A percentile compares a stretch with the other conserved stretches of the same genome.
phyloP scores from a whole-genome alignment of 208 protist genomes.

The Crithidia thermophila region DNA sequence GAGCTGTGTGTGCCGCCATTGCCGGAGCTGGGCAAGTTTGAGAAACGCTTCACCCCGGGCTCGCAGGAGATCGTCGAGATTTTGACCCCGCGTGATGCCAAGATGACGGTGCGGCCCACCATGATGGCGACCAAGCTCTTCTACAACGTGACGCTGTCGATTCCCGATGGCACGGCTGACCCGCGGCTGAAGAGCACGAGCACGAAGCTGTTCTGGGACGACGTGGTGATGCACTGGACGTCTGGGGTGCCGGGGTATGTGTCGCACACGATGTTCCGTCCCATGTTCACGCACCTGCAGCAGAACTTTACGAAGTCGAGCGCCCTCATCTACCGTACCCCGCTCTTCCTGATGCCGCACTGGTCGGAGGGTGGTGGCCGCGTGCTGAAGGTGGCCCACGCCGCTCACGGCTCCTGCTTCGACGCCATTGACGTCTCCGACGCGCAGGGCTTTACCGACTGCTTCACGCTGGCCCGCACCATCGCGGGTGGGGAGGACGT shows the following conservation, averaged over 20 bases:
- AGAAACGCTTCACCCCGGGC: conserved; percentile 91
- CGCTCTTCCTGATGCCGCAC: conserved; percentile 89
- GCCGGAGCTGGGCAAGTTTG: conserved; percentile 80
- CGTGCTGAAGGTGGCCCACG: conserved; percentile 88
- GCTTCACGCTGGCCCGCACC: conserved; percentile 83
- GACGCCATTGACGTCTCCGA: conserved; percentile 90
- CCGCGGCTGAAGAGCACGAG: conserved; percentile 84
- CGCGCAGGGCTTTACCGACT: conserved; percentile 92
- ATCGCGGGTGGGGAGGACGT: conserved; percentile 80
- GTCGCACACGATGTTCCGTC: conserved; percentile 91
- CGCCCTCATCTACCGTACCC: conserved; percentile 81
- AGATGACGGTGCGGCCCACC: conserved; percentile 91
- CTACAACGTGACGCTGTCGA: conserved; percentile 91
- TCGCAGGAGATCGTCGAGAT: conserved; percentile 93
- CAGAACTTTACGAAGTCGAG: conserved; percentile 85
- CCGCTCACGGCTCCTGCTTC: conserved; percentile 85
- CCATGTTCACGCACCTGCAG: conserved; percentile 92
- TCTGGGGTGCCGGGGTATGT: conserved; percentile 88
- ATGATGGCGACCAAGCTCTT: conserved; percentile 94
- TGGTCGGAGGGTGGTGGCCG: conserved; percentile 88
- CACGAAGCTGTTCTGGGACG: conserved; percentile 92
- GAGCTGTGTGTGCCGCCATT: conserved; percentile 91
- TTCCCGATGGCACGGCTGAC: conserved; percentile 79
- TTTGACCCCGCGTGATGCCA: conserved; percentile 85
- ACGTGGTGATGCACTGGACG: conserved; percentile 91